Percentiles rank a stretch among this genome's conserved stretches.
Evolutionary conservation across 306 rosid species (phyloP).

Genomic region (Pyrus communis): DNA sequence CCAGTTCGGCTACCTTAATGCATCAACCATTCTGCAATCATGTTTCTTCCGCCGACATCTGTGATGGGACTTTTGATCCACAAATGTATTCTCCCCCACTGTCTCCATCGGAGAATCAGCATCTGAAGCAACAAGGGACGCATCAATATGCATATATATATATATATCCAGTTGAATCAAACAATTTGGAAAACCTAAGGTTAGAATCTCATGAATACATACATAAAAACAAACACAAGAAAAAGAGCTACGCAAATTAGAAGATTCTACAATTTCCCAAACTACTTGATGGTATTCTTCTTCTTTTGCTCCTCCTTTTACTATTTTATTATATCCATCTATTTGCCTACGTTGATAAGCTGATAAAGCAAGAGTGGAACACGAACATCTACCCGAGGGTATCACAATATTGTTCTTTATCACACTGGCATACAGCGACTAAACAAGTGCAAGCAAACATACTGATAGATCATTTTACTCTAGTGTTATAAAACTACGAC

Average conservation of each 20-base stretch:
- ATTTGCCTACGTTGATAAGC: background rate
- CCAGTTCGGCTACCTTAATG: slow-evolving; percentile 39
- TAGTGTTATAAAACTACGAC: background rate
- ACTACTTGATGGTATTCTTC: background rate
- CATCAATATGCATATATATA: background rate
- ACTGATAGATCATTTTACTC: background rate
- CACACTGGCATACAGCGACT: background rate
- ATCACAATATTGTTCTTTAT: background rate
- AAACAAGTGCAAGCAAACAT: background rate
- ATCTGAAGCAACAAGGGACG: slow-evolving; percentile 30
- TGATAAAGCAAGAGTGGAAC: background rate
- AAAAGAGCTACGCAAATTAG: background rate
- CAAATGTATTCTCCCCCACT: slow-evolving; percentile 80
- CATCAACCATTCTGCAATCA: slow-evolving; percentile 77
- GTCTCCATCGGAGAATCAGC: slow-evolving; percentile 70
- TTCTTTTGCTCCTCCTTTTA: background rate
- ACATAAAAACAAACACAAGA: background rate
- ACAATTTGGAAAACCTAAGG: slow-evolving; percentile 9
- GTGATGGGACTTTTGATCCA: slow-evolving; percentile 80
- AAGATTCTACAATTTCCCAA: background rate
- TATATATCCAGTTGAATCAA: slow-evolving; percentile 9
- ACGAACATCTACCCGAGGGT: background rate
- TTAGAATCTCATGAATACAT: background rate
- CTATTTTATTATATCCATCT: background rate
- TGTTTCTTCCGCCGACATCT: slow-evolving; percentile 92